Conservation (phyloP, 176 grass and related monocot species). For the Triticum timopheevii region DNA sequence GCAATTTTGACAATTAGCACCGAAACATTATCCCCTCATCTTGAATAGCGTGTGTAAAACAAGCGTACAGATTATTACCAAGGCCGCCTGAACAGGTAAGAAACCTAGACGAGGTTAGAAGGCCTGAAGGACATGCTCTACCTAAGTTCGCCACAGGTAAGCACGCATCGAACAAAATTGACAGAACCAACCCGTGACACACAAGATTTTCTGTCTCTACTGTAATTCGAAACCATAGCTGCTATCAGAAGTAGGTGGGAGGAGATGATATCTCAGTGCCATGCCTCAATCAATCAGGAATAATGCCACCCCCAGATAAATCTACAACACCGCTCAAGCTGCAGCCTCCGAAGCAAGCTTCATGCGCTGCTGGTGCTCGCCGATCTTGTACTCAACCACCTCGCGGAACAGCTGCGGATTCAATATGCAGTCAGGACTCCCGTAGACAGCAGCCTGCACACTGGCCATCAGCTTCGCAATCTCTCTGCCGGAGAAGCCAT, state of each 20-base stretch:
- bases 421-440: constrained; percentile 67
- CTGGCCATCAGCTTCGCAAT: constrained; percentile 87
- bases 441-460: constrained; percentile 86
- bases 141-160: background rate
- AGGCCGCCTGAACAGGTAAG: background rate
- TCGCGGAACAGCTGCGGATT: constrained; percentile 64
- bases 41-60: background rate
- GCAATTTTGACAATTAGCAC: background rate
- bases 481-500: constrained; percentile 94
- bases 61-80: constrained; percentile 12
- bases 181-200: background rate
- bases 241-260: background rate
- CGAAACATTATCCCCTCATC: background rate
- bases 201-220: background rate
- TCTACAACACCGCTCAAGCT: constrained; percentile 26
- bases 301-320: background rate
- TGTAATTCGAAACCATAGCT: background rate
- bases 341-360: constrained; percentile 62
- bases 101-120: background rate
- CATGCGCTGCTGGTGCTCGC: constrained; percentile 81
- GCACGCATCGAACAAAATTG: constrained; percentile 8
- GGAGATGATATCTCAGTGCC: background rate
- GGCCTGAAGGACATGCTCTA: background rate
- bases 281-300: constrained; percentile 6
- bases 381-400: constrained; percentile 80